Conservation (phyloP, 352 stramenopile genomes). For the Sclerospora graminicola region DNA sequence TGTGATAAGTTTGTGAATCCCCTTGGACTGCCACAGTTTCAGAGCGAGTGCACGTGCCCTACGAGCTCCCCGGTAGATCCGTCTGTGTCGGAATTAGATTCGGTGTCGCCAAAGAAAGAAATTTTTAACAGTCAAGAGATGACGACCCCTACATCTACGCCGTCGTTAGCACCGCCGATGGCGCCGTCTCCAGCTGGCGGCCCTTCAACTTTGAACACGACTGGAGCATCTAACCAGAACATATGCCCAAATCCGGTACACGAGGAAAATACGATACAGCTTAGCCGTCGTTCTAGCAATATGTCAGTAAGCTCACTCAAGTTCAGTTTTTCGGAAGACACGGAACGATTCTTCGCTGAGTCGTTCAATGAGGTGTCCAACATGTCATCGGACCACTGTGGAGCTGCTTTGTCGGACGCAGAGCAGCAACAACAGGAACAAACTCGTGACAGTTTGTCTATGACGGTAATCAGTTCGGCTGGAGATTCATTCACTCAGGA, state of each 20-base stretch:
- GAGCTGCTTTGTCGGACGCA: constrained; percentile 3
- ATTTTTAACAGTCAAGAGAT: constrained; percentile 21
- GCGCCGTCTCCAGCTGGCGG: constrained; percentile 21
- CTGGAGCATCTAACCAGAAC: constrained; percentile 19
- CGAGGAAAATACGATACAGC: constrained; percentile 20
- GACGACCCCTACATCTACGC: constrained; percentile 20
- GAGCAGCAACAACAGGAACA: constrained; percentile 24
- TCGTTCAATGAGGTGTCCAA: constrained; percentile 37
- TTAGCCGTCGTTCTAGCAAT: constrained; percentile 43
- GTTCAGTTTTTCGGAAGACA: constrained; percentile 61
- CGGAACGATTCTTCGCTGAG: constrained; percentile 53
- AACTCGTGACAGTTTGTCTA: constrained; percentile 59
- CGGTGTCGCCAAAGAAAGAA: constrained; percentile 33
- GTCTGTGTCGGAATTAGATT: constrained; percentile 4
- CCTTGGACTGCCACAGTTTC: constrained; percentile 55
- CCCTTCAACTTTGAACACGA: constrained; percentile 15
- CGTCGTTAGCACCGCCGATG: constrained; percentile 18
- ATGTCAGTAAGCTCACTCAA: constrained; percentile 63
- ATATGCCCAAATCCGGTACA: constrained; percentile 27
- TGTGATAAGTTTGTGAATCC: constrained; percentile 79
- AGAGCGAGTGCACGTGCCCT: constrained; percentile 66
- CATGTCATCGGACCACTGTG: constrained; percentile 23
- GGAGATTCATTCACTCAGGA: constrained; percentile 69
- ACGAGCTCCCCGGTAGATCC: constrained; percentile 13
- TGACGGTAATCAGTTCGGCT: constrained; percentile 49